Evolutionary conservation across 805 yeast species (phyloP).

Genomic region (Schizosaccharomyces cryophilus): DNA sequence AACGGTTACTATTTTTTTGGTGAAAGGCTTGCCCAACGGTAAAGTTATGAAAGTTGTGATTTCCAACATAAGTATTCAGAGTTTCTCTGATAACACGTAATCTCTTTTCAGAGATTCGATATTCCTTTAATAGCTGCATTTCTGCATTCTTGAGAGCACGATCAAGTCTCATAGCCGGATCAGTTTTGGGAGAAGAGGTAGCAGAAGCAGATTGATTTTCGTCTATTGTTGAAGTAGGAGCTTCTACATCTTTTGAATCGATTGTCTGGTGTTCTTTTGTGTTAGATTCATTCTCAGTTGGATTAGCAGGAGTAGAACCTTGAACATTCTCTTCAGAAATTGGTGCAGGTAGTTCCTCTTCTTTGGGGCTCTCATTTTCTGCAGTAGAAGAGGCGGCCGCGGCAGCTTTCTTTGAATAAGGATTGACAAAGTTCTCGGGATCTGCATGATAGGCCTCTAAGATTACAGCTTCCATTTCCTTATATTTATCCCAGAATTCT

Average conservation of each 20-base stretch:
- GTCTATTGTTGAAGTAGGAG: too few species aligned
- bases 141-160: not conserved
- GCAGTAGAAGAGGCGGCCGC: not conserved
- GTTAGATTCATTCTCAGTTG: too few species aligned
- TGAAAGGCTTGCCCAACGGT: slow-evolving; percentile 59
- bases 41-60: slow-evolving; percentile 79
- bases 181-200: not conserved
- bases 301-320: too few species aligned
- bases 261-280: too few species aligned
- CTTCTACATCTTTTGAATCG: too few species aligned
- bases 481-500: not conserved
- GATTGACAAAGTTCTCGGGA: not conserved
- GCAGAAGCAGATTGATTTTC: too few species aligned
- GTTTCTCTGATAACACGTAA: slow-evolving; percentile 40
- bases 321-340: too few species aligned
- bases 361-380: not conserved
- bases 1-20: slow-evolving; percentile 67
- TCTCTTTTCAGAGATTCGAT: slow-evolving; percentile 38
- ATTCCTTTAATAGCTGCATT: slow-evolving; percentile 14
- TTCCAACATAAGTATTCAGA: slow-evolving; percentile 52
- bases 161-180: not conserved
- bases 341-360: not conserved
- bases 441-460: not conserved
- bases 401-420: not conserved
- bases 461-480: not conserved